Evolutionary conservation across 805 yeast species (phyloP), one percentile per base, ranked within the genome.

Genomic region (Yarrowia divulgata): DNA sequence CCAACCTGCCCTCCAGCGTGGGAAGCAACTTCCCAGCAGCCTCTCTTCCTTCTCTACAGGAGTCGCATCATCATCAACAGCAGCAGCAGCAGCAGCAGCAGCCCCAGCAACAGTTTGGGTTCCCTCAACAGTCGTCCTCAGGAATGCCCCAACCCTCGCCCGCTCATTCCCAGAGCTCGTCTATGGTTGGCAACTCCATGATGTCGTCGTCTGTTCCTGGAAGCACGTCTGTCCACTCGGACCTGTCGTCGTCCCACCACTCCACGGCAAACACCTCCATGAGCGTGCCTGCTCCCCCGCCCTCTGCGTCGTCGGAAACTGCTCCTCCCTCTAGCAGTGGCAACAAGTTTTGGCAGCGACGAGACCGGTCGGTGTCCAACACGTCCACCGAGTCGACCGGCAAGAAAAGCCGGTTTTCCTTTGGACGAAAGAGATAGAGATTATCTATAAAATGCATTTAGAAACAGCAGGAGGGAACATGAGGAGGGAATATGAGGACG

Each of bases 301-400:
- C 57, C 16, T 48, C 68, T n/a, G 40, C 35, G 12, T n/a, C 29
- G 3, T 18, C 55, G 7, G 57, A 63, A 8, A n/a, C 13, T 9
- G 68, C 57, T 1, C 57, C 68, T 37, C 57, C 57, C n/a, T 63
- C 68, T 3, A 48, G 57, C 57, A 48, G 68, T 16, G 57, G 68
- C 23, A 62, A 48, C 55, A 63, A 63, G 68, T 63, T 63, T 39
- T 63, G 68, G 68, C 68, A 60, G 43, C 66, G 68, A n/a, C 45
- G 68, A 37, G 68, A 63, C 48, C 45, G 68, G 18, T 48, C 68
- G 2, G 57, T 49, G 35, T 63, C 68, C 19, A 63, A 23, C 57
- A 63, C 68, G n/a, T 63, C 68, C 29, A 48, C 68, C 35, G 68
- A 63, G 39, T 63, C 68, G 1, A 19, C 68, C 39, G 57, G 57